Conservation (phyloP, 371 early-diverging fungal species). For the Blastocladiella emersonii region DNA sequence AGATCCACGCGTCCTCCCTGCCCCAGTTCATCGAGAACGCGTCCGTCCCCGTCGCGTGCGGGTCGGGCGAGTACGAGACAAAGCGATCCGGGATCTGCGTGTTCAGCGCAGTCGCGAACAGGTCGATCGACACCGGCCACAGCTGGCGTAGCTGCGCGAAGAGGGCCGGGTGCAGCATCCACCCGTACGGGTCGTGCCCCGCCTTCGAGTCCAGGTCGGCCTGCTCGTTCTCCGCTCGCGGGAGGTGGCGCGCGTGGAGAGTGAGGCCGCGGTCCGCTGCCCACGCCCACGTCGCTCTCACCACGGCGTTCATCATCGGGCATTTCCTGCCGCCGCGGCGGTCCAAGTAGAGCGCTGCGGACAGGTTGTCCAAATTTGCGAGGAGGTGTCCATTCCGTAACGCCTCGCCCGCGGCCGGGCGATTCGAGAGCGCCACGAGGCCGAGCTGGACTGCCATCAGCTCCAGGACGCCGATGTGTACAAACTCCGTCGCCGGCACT, state of each 20-base stretch:
- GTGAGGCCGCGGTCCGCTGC: background rate
- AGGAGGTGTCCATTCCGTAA: background rate
- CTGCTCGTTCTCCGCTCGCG: background rate
- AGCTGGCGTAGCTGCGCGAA: background rate
- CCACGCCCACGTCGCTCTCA: background rate
- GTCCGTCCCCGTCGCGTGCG: conserved; percentile 13
- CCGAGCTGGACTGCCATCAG: background rate
- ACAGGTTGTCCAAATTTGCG: background rate
- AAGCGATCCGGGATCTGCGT: background rate
- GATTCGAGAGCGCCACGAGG: background rate
- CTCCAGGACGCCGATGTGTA: background rate
- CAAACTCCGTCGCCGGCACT: background rate
- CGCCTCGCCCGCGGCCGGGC: no score
- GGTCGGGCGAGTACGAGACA: conserved; percentile 9
- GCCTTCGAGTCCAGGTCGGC: background rate
- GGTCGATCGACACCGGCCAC: background rate
- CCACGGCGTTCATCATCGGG: background rate
- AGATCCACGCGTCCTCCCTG: conserved; percentile 10
- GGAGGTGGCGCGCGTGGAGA: background rate
- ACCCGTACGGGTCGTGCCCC: background rate
- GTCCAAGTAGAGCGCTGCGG: background rate
- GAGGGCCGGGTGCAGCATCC: background rate
- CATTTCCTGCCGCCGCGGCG: background rate
- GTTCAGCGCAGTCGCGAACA: background rate
- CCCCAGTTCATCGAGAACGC: conserved; percentile 18